Evolutionary conservation across 106 monocot genomes (phyloP).

Genomic region (Xerophyta viscosa): DNA sequence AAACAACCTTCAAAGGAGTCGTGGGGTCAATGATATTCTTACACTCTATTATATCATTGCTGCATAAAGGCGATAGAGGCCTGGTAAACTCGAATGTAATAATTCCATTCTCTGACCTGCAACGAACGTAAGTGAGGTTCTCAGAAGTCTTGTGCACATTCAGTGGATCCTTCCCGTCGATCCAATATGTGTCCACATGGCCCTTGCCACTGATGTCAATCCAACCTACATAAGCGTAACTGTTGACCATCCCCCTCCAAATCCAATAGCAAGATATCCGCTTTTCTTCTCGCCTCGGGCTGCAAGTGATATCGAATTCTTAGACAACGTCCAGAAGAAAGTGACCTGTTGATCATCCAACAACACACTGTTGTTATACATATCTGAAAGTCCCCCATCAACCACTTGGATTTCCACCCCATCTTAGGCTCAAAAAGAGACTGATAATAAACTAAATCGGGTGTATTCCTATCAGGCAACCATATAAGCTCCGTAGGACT

Average conservation of each 20-base stretch:
- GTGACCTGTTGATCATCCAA: no score
- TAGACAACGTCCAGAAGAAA: no score
- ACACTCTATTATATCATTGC: no score
- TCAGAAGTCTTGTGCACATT: background rate
- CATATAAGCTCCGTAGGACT: conserved; percentile 68
- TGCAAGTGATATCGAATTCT: no score
- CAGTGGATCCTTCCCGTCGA: background rate
- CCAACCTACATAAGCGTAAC: no score
- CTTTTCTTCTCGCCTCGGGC: no score
- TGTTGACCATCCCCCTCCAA: no score
- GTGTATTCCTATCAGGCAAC: conserved; percentile 83
- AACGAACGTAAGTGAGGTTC: background rate
- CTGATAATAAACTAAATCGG: conserved; percentile 84
- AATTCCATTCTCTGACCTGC: conserved; percentile 1
- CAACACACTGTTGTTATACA: no score
- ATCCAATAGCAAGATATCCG: no score
- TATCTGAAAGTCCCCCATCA: conserved; percentile 52
- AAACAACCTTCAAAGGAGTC: conserved; percentile 2
- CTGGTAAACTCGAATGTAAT: conserved; percentile 3
- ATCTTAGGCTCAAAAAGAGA: conserved; percentile 74
- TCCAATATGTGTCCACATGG: background rate
- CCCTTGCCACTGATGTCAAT: background rate
- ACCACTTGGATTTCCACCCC: conserved; percentile 96
- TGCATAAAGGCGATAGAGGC: background rate
- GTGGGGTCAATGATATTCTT: conserved; percentile 1